A percentile compares a stretch with the other conserved stretches of the same genome.
Evolutionary conservation across 768 basidiomycete genomes (phyloP).

Genomic region (Vishniacozyma victoriae): DNA sequence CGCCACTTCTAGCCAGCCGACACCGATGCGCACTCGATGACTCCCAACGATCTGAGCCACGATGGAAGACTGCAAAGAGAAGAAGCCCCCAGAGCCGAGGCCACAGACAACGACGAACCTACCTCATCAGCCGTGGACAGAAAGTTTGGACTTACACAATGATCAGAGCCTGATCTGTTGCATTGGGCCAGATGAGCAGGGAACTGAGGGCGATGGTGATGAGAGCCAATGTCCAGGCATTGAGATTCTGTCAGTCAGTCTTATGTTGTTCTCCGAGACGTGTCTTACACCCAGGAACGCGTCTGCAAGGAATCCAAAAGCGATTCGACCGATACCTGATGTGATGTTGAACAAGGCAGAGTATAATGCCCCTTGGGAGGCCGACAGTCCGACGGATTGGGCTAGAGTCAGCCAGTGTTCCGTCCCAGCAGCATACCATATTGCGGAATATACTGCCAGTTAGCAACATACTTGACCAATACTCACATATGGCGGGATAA

Average conservation of each 20-base stretch:
- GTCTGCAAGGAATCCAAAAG: conserved; percentile 16
- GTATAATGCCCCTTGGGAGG: conserved; percentile 15
- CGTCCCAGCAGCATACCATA: background rate
- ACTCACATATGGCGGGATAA: conserved; percentile 26
- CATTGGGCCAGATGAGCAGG: conserved; percentile 16
- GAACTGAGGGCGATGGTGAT: conserved; percentile 9
- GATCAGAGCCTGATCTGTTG: conserved; percentile 4
- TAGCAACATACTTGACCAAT: background rate
- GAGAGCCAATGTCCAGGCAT: conserved; percentile 14
- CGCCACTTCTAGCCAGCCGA: conserved; percentile 12
- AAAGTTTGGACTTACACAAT: conserved; percentile 5
- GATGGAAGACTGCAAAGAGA: conserved; percentile 15
- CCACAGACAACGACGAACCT: conserved; percentile 8
- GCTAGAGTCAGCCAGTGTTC: background rate
- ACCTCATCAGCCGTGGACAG: background rate
- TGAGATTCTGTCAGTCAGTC: conserved; percentile 4
- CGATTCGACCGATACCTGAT: conserved; percentile 11
- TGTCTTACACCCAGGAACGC: conserved; percentile 10
- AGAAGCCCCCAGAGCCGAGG: conserved; percentile 19
- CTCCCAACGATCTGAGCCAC: conserved; percentile 15
- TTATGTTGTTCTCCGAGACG: background rate
- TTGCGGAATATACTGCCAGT: conserved; percentile 4
- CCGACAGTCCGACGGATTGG: conserved; percentile 15
- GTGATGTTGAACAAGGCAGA: conserved; percentile 16
- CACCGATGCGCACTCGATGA: conserved; percentile 11